Evolutionary conservation across 2,329 filamentous ascomycete species (phyloP), one percentile per base, ranked within the genome.

Genomic region (Ceratocystiopsis sp.): DNA sequence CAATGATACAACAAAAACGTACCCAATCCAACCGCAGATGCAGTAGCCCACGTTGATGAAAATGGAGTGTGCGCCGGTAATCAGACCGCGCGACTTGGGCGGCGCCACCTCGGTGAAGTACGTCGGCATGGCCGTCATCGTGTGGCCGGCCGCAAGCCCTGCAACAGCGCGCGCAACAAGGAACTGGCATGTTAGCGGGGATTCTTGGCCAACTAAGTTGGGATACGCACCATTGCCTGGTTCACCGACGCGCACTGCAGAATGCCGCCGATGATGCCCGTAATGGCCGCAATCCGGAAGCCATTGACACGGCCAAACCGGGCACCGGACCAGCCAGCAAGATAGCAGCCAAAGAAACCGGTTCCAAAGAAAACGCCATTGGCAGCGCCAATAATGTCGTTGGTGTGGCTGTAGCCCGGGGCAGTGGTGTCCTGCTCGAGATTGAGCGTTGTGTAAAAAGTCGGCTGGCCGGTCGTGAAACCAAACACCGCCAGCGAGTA

Each of bases 41-140:
- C 32, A 39, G 19, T 45, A 45, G 21, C 43, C 43, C 14, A 45
- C 35, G 16, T 45, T 45, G 37, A 45, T 45, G 25, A 42, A 45
- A 16, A 45, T 42, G 32, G 40, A 40, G 12, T 45, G 44, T 13
- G 37, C 40, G 13, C 44, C 44, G 3, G 41, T 42, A 17, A 45
- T 45, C 10, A 45, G 38, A 1, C 44, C 44, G 10, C 44, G 44
- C 2, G 44, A 45, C 12, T 45, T 37, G 1, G 44, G 40, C 5
- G 44, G 42, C 4, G 42, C 14, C 1, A 43, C 42, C 14, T 43
- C 42, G 10, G 42, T 25, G 19, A 39, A 39, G 37, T 43, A 43
- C 1, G 33, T 38, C 17, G 42, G 42, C 37, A 43, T 43, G 8
- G 42, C 42, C 15, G 42, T 29, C 42, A 43, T 38, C 1, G 37